Conservation (phyloP, 2,329 filamentous ascomycete genomes). For the Xylariaceae sp. region DNA sequence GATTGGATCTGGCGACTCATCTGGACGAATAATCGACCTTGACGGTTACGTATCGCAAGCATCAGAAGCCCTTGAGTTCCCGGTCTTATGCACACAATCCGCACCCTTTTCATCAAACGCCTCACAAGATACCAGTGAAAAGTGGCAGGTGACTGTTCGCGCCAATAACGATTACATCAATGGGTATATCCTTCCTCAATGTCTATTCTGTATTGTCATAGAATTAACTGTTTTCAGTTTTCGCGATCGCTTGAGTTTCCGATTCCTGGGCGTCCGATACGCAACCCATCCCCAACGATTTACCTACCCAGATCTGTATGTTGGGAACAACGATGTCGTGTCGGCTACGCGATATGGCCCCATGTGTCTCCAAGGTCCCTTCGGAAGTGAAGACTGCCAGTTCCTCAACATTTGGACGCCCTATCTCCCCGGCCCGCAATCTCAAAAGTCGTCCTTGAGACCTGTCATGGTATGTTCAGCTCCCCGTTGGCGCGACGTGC, state of each 20-base stretch:
- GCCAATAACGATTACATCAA: slow-evolving; percentile 38
- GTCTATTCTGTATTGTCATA: background rate
- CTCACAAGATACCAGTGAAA: slow-evolving; percentile 30
- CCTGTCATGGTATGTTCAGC: slow-evolving; percentile 32
- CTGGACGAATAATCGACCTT: slow-evolving; percentile 28
- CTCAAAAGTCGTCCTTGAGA: slow-evolving; percentile 26
- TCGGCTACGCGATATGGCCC: slow-evolving; percentile 36
- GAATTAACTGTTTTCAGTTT: slow-evolving; percentile 18
- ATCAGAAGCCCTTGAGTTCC: slow-evolving; percentile 23
- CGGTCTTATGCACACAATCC: slow-evolving; percentile 40
- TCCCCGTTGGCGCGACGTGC: background rate
- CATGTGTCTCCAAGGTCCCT: slow-evolving; percentile 36
- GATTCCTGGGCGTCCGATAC: slow-evolving; percentile 47
- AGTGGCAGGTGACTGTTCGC: slow-evolving; percentile 36
- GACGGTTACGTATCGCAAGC: slow-evolving; percentile 24
- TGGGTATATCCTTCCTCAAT: slow-evolving; percentile 25
- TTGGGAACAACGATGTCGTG: slow-evolving; percentile 30
- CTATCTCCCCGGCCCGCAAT: slow-evolving; percentile 33
- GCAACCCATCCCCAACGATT: slow-evolving; percentile 42
- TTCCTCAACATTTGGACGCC: slow-evolving; percentile 44
- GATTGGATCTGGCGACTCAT: slow-evolving; percentile 29
- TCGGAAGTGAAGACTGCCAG: slow-evolving; percentile 42
- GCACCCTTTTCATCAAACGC: slow-evolving; percentile 37
- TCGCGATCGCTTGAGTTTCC: slow-evolving; percentile 35
- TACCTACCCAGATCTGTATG: slow-evolving; percentile 39